phyloP scores from a whole-genome alignment of 768 basidiomycete species.

The Termitomyces sp. region DNA sequence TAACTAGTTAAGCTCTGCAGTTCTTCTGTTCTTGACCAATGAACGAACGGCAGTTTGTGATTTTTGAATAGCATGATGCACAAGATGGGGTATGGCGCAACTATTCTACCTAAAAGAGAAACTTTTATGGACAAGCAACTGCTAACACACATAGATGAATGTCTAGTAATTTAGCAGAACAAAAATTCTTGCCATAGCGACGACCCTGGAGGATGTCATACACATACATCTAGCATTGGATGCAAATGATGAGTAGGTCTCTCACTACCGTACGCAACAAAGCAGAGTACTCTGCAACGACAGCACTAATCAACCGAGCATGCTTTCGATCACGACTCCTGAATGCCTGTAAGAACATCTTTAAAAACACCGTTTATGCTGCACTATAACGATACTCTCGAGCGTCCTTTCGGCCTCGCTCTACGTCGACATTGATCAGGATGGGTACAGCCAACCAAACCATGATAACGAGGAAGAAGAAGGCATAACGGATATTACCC shows the following conservation, averaged over 20 bases:
- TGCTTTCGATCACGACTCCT: neutral
- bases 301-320: neutral
- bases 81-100: no score
- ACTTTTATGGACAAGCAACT: no score
- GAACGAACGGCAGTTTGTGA: no score
- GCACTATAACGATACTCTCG: slow-evolving; percentile 30
- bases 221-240: neutral
- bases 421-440: slow-evolving; percentile 64
- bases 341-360: neutral
- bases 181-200: neutral
- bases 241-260: neutral
- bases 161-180: neutral
- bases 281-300: neutral
- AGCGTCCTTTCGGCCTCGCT: slow-evolving; percentile 52
- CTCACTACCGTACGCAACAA: neutral
- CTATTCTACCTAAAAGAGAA: no score
- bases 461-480: slow-evolving; percentile 84
- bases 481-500: slow-evolving; percentile 88
- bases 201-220: neutral
- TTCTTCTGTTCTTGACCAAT: no score
- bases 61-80: no score
- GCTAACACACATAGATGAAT: no score
- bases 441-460: slow-evolving; percentile 79
- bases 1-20: no score
- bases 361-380: neutral